Base-by-base conservation (phyloP, 345 rosid genomes). In the Xanthoceras sorbifolium region DNA sequence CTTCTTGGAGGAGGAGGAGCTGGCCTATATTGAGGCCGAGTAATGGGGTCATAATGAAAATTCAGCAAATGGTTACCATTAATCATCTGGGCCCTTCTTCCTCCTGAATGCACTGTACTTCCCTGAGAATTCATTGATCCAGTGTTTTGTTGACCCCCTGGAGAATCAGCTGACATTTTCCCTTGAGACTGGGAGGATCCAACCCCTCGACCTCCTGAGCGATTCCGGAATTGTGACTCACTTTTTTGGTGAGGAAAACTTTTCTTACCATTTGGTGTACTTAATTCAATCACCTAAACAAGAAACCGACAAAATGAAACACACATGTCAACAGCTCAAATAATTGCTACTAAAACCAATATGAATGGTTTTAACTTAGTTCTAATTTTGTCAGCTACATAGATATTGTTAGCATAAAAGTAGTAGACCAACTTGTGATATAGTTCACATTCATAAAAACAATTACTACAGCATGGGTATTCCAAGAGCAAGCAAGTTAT, bases 21-120 rank as follows among this genome's bases (percentile, higher is more conserved):
- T 44, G 79, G 79, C 72, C 94, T 85, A 26, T 77, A 78, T 40
- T 90, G 93, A n/a, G 93, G 76, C 14, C 89, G 87, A 14, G 84
- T 71, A 69, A 96, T 88, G 12, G 98, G 97, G 63, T 96, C 97
- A 76, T 93, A 96, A 29, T 96, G 97, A 82, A 96, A 93, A 78
- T 96, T 96, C 83, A 96, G 89, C 81, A 93, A 82, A 84, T 96
- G 98, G 42, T 96, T 93, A 64, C 93, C 97, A 78, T 86, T 93
- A 29, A 78, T 84, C 81, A 80, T 87, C 82, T 92, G 93, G 18
- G 86, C 87, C 73, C 87, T 90, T 82, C 92, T 91, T 69, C 98
- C 99, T 29, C 83, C 78, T 31, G 86, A 77, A 82, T 85, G 83
- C 26, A 82, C 71, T 72, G 66, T 78, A 64, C 82, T 82, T 81